Evolutionary conservation across 2,329 filamentous ascomycete species (phyloP), one percentile per base, ranked within the genome.

Genomic region (Escovopsis weberi): DNA sequence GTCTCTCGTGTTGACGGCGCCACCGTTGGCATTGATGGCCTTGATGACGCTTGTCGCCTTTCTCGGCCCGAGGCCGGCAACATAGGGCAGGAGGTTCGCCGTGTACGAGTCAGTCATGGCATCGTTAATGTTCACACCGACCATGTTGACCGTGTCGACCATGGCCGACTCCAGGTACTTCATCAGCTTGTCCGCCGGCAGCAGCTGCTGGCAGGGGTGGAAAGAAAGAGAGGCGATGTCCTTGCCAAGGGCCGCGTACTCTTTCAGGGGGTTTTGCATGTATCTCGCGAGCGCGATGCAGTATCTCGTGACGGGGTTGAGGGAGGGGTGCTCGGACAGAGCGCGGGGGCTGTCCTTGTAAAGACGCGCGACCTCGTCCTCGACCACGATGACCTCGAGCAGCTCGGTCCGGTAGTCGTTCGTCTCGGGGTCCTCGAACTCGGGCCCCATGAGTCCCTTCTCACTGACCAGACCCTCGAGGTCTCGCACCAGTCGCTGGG

Each of bases 61-160:
- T 53, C 91, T 80, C 23, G 87, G 88, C 18, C 91, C 91, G 26
- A 98, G 73, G 51, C 91, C 91, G 52, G 85, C 85, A 19, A 98
- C 77, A 53, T 88, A 98, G 4, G 88, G 88, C 33, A 98, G 70
- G 2, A 98, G 72, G 50, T 89, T 91, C 12, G 87, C 86, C 8
- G 84, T 82, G 54, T 91, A 86, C 1, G 78, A 58, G 59, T 95
- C 85, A 36, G 71, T 72, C 43, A 94, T 80, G 12, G 88, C 87
- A 50, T 95, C 88, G 53, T 95, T 94, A 56, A 98, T 82, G 54
- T 96, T 85, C 33, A 98, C 85, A 56, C 91, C 91, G 38, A 88
- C 87, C 37, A 98, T 77, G 59, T 98, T 98, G 52, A 98, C 91
- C 74, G 94, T 94, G 58, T 98, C 91, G 10, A 98, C 89, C 78